Conservation (phyloP, 352 stramenopile genomes). For the Phytophthora pisi region DNA sequence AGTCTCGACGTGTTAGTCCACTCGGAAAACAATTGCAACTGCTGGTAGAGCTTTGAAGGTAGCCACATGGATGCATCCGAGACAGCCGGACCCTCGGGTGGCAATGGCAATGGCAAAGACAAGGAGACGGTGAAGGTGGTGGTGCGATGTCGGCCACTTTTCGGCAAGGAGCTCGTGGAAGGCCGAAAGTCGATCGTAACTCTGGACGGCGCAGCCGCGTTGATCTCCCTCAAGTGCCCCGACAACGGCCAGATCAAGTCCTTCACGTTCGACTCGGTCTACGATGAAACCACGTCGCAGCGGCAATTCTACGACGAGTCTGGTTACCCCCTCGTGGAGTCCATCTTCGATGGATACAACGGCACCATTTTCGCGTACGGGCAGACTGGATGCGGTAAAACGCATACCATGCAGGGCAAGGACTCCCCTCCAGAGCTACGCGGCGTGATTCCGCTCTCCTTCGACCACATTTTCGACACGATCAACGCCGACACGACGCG, state of each 20-base stretch:
- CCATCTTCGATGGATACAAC: conserved; percentile 92
- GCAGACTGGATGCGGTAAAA: conserved; percentile 87
- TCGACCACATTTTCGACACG: conserved; percentile 89
- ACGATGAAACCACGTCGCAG: conserved; percentile 86
- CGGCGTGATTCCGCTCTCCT: conserved; percentile 84
- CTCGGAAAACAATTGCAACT: conserved; percentile 6
- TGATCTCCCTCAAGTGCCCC: conserved; percentile 79
- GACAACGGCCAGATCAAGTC: conserved; percentile 82
- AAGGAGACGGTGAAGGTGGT: conserved; percentile 91
- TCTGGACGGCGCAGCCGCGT: conserved; percentile 65
- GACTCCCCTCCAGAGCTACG: conserved; percentile 74
- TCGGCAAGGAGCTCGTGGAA: conserved; percentile 85
- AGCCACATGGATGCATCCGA: conserved; percentile 29
- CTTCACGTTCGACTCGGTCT: conserved; percentile 93
- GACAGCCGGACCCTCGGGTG: conserved; percentile 8
- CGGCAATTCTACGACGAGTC: conserved; percentile 89
- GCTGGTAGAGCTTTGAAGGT: not conserved
- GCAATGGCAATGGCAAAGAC: conserved; percentile 44
- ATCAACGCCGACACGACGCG: conserved; percentile 68
- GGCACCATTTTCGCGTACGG: conserved; percentile 93
- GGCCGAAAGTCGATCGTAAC: conserved; percentile 83
- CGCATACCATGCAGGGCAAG: conserved; percentile 87
- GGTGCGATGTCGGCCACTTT: conserved; percentile 86
- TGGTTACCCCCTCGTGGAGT: conserved; percentile 88
- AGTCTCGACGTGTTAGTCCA: not conserved